Evolutionary conservation across 2,329 filamentous ascomycete genomes (phyloP).

Genomic region (Leptodontidium sp.): DNA sequence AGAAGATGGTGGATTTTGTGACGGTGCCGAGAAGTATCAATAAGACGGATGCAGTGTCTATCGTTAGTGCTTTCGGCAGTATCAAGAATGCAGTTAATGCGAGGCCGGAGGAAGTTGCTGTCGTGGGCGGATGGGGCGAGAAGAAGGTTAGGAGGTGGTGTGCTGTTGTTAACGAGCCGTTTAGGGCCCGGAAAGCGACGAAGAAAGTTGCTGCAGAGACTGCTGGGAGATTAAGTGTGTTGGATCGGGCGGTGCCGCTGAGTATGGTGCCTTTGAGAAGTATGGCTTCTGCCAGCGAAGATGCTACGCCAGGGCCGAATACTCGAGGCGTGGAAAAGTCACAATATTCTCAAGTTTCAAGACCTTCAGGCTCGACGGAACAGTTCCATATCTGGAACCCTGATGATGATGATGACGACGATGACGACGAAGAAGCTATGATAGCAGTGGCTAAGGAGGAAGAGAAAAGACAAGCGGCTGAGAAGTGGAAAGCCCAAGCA

Average conservation of each 20-base stretch:
- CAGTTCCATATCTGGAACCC: slow-evolving; percentile 52
- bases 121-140: slow-evolving; percentile 93
- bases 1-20: slow-evolving; percentile 90
- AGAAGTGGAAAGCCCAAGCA: slow-evolving; percentile 38
- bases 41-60: slow-evolving; percentile 89
- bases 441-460: slow-evolving; percentile 57
- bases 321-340: slow-evolving; percentile 4
- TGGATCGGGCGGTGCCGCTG: slow-evolving; percentile 47
- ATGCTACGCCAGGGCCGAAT: not conserved
- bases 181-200: slow-evolving; percentile 76
- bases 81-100: slow-evolving; percentile 88
- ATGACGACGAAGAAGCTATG: slow-evolving; percentile 57
- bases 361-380: slow-evolving; percentile 25
- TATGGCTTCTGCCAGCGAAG: slow-evolving; percentile 30
- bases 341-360: slow-evolving; percentile 14
- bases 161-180: slow-evolving; percentile 82
- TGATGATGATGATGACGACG: slow-evolving; percentile 53
- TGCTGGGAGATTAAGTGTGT: slow-evolving; percentile 45
- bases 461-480: slow-evolving; percentile 48
- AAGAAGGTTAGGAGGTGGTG: slow-evolving; percentile 93
- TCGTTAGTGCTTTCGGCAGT: slow-evolving; percentile 93
- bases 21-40: slow-evolving; percentile 91
- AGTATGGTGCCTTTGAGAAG: slow-evolving; percentile 43
- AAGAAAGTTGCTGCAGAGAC: slow-evolving; percentile 54
- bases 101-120: slow-evolving; percentile 80